Conservation (phyloP, 139 green algal species). For the Edaphochlamys debaryana region DNA sequence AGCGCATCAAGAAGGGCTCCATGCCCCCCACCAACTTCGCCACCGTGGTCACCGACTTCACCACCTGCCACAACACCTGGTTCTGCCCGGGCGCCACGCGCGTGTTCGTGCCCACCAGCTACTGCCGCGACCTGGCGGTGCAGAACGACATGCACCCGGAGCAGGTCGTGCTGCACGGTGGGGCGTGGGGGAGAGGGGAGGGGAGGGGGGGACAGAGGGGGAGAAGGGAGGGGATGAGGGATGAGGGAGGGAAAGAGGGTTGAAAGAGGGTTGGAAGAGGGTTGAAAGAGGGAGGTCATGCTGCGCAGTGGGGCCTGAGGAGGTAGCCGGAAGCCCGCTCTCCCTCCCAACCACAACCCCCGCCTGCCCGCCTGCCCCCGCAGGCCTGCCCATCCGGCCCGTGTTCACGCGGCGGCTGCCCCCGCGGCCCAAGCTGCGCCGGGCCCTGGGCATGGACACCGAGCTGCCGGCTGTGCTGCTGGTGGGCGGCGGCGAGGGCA, state of each 20-base stretch:
- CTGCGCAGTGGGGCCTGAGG: no score
- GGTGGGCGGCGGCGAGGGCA: slow-evolving; percentile 95
- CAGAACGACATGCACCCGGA: slow-evolving; percentile 53
- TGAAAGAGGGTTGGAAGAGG: not conserved
- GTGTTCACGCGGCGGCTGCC: slow-evolving; percentile 81
- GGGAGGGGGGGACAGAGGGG: not conserved
- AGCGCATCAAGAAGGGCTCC: slow-evolving; percentile 31
- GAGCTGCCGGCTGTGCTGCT: slow-evolving; percentile 75
- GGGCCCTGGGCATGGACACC: slow-evolving; percentile 62
- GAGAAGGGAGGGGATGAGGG: no score
- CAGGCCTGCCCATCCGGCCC: slow-evolving; percentile 93
- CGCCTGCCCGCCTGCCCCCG: not conserved
- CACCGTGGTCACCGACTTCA: slow-evolving; percentile 97
- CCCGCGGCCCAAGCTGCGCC: slow-evolving; percentile 54
- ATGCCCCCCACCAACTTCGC: slow-evolving; percentile 85
- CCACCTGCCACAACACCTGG: slow-evolving; percentile 97
- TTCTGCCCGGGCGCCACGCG: slow-evolving; percentile 83
- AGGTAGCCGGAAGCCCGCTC: no score
- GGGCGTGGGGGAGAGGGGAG: not conserved
- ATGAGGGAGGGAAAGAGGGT: not conserved
- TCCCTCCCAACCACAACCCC: not conserved
- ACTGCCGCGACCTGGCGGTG: slow-evolving; percentile 38
- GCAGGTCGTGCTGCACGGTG: slow-evolving; percentile 73
- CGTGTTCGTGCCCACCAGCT: slow-evolving; percentile 89
- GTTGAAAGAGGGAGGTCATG: no score